phyloP scores from a whole-genome alignment of 2,329 filamentous ascomycete species.

The Phialocephala subalpina region DNA sequence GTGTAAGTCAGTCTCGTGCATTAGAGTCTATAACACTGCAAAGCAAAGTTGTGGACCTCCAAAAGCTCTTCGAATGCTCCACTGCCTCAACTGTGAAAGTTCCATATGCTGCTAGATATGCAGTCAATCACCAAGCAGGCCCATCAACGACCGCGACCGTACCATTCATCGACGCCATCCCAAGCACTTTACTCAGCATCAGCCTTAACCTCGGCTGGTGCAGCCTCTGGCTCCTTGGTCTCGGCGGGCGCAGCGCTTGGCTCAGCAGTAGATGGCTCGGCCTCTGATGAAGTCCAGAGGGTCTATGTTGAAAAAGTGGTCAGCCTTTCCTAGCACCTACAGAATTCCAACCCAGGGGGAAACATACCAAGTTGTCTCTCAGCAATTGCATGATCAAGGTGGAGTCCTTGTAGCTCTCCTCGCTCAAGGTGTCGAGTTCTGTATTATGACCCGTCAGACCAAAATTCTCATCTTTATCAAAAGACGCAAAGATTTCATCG shows the following conservation, averaged over 20 bases:
- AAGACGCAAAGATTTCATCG: background rate
- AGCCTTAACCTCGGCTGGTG: slow-evolving; percentile 48
- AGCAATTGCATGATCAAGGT: slow-evolving; percentile 99
- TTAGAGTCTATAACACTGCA: slow-evolving; percentile 43
- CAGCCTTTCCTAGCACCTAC: slow-evolving; percentile 2
- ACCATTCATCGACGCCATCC: slow-evolving; percentile 45
- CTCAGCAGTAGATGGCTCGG: slow-evolving; percentile 76
- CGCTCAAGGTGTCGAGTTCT: slow-evolving; percentile 93
- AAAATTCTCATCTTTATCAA: background rate
- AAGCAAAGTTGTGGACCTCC: slow-evolving; percentile 41
- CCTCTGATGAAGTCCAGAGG: slow-evolving; percentile 99
- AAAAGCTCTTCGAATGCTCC: slow-evolving; percentile 39
- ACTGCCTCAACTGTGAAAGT: slow-evolving; percentile 32
- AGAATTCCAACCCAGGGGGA: background rate
- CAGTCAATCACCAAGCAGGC: slow-evolving; percentile 38
- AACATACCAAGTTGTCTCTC: slow-evolving; percentile 81
- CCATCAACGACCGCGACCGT: slow-evolving; percentile 40
- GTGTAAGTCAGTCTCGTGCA: slow-evolving; percentile 40
- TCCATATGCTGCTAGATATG: slow-evolving; percentile 42
- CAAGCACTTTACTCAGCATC: slow-evolving; percentile 43
- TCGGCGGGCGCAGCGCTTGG: slow-evolving; percentile 63
- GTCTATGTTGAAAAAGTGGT: slow-evolving; percentile 66
- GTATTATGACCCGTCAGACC: slow-evolving; percentile 18
- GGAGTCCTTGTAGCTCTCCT: slow-evolving; percentile 99
- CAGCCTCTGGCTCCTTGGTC: slow-evolving; percentile 57